A percentile compares a stretch with the other conserved stretches of the same genome.
Conservation (phyloP, 192 early-diverging fungal genomes). For the Coemansia pectinata region DNA sequence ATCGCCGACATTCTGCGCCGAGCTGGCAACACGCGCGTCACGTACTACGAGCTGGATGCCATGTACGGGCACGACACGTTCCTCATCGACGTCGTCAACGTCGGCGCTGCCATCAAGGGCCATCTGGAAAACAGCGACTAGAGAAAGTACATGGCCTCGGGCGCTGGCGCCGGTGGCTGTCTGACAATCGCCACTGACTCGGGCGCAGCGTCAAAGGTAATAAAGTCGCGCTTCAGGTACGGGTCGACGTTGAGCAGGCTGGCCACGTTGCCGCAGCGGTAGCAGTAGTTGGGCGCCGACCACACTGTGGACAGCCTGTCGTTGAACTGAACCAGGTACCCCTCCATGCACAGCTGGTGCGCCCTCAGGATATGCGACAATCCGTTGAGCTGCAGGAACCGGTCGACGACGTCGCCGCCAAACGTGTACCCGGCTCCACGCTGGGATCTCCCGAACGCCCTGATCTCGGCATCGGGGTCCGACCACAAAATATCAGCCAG, state of each 20-base stretch:
- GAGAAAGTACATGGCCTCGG: slow-evolving; percentile 29
- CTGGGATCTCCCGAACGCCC: slow-evolving; percentile 37
- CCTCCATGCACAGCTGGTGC: slow-evolving; percentile 98
- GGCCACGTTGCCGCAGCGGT: slow-evolving; percentile 96
- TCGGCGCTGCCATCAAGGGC: slow-evolving; percentile 94
- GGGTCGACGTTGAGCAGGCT: slow-evolving; percentile 83
- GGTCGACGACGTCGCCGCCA: slow-evolving; percentile 90
- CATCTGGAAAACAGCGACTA: slow-evolving; percentile 62
- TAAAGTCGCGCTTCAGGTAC: slow-evolving; percentile 46
- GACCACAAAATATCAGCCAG: slow-evolving; percentile 53
- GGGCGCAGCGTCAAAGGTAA: slow-evolving; percentile 48
- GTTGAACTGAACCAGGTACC: slow-evolving; percentile 70
- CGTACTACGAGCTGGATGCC: slow-evolving; percentile 96
- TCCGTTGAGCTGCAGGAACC: slow-evolving; percentile 94
- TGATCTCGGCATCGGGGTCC: slow-evolving; percentile 34
- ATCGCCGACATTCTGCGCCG: slow-evolving; percentile 83
- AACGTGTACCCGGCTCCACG: slow-evolving; percentile 97
- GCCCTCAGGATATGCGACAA: slow-evolving; percentile 90
- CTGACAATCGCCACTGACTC: not conserved
- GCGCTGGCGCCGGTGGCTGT: slow-evolving; percentile 18
- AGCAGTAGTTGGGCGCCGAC: slow-evolving; percentile 98
- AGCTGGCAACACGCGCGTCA: slow-evolving; percentile 87
- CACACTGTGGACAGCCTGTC: slow-evolving; percentile 95
- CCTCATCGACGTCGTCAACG: slow-evolving; percentile 84
- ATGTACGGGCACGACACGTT: slow-evolving; percentile 98